These are phyloP conservation scores for Stachybotrys echinatus DNA, from an alignment of 2,329 filamentous ascomycete species.

Conservation along the genomic window DNA sequence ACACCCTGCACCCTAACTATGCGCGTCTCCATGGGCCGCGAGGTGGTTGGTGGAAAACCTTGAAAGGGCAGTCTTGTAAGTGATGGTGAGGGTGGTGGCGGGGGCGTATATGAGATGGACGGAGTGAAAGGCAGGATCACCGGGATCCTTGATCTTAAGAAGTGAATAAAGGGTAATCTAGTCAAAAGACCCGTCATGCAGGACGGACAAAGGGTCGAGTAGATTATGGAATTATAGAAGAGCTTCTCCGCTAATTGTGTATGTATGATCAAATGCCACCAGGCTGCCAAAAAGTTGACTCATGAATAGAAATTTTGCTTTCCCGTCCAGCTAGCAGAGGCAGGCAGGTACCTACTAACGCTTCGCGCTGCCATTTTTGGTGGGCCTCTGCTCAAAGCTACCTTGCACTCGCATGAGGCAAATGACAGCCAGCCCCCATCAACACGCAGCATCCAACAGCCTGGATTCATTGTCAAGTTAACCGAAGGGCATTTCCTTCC, in stretches of 20 bases:
- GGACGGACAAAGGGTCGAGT: too few species aligned
- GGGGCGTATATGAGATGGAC: neutral
- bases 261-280: too few species aligned
- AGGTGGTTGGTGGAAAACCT: slow-evolving; percentile 7
- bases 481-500: too few species aligned
- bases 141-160: neutral
- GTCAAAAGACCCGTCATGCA: neutral
- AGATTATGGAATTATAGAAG: too few species aligned
- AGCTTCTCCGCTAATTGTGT: too few species aligned
- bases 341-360: too few species aligned
- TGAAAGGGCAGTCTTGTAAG: slow-evolving; percentile 18
- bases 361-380: too few species aligned
- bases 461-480: too few species aligned
- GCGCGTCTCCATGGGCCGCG: slow-evolving; percentile 31
- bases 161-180: neutral
- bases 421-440: too few species aligned
- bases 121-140: neutral
- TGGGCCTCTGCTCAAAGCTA: too few species aligned
- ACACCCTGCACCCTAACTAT: slow-evolving; percentile 29
- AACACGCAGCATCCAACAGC: too few species aligned
- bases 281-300: neutral
- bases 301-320: neutral
- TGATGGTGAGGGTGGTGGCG: slow-evolving; percentile 8
- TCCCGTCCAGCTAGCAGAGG: neutral
- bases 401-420: too few species aligned